Evolutionary conservation across 805 yeast genomes (phyloP).

Genomic region (Lipomyces spencermartinsiae): DNA sequence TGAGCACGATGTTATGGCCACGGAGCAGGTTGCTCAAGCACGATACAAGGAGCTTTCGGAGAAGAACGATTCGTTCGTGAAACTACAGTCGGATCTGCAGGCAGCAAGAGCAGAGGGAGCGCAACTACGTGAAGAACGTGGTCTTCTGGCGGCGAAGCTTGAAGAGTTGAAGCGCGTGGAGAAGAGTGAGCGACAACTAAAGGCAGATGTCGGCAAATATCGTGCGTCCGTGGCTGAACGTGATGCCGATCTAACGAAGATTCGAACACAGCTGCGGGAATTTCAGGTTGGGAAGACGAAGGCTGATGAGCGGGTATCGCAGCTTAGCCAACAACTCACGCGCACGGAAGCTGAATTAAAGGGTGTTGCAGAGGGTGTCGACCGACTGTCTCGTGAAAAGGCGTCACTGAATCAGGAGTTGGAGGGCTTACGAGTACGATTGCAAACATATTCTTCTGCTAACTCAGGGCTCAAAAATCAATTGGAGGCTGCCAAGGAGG

Average conservation of each 20-base stretch:
- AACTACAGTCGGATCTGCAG: slow-evolving; percentile 40
- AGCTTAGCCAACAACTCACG: slow-evolving; percentile 44
- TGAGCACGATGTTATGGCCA: slow-evolving; percentile 37
- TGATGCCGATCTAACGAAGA: slow-evolving; percentile 29
- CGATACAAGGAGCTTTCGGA: slow-evolving; percentile 50
- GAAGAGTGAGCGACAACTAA: slow-evolving; percentile 29
- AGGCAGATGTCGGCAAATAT: slow-evolving; percentile 24
- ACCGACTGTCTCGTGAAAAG: slow-evolving; percentile 50
- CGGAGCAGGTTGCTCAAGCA: slow-evolving; percentile 49
- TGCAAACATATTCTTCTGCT: slow-evolving; percentile 50
- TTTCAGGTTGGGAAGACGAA: slow-evolving; percentile 21
- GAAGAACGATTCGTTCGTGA: slow-evolving; percentile 33
- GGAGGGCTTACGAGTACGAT: slow-evolving; percentile 50
- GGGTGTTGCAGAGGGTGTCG: slow-evolving; percentile 19
- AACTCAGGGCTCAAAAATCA: slow-evolving; percentile 52
- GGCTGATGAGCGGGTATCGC: slow-evolving; percentile 34
- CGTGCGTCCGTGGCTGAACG: slow-evolving; percentile 28
- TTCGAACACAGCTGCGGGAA: slow-evolving; percentile 31
- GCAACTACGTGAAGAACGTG: slow-evolving; percentile 34
- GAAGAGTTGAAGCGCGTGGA: slow-evolving; percentile 33
- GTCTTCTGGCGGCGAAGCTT: slow-evolving; percentile 28
- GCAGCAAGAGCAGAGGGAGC: slow-evolving; percentile 27
- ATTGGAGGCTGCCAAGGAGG: slow-evolving; percentile 50
- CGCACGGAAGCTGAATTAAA: slow-evolving; percentile 29
- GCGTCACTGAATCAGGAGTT: slow-evolving; percentile 41